Base-by-base conservation (phyloP, 768 basidiomycete genomes). In the Leccinellum luteum region DNA sequence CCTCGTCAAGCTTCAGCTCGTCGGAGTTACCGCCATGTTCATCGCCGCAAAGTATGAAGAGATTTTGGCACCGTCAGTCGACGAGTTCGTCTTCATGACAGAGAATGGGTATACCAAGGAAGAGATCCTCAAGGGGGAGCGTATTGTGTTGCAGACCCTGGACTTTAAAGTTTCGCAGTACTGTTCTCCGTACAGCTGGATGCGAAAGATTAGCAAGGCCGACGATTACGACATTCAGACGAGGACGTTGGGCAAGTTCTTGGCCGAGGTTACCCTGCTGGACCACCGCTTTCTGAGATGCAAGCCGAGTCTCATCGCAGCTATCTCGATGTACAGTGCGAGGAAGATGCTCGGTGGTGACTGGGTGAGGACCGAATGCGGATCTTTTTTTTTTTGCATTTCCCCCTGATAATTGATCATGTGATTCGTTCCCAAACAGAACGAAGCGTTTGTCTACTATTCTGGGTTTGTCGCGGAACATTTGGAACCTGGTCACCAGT, bases 41-140 rank as follows among this genome's bases (percentile, higher is more conserved):
- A 89, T 99, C 64, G 97, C 97, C 0, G 89, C 94, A 57, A 99
- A 99, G 75, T 99, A 98, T 77, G 97, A 99, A 75, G 97, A 99
- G 74, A 98, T 99, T 68, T 82, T 99, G 56, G 96, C 97, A 0
- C 97, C 97, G 0, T 89, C 88, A 6, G 93, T 95, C 17, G 94
- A 97, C n/a, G 96, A 98, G 74, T 99, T 98, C 66, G 94, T 97
- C 60, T 93, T 83, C 81, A 94, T 99, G 92, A 96, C 96, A 19
- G 93, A 98, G 74, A 90, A 89, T 58, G 94, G 90, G 1, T 98
- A 94, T 75, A 84, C 84, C 54, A 89, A 87, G 74, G 96, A 98
- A 55, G 97, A 99, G 75, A 94, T 99, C 69, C 81, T 99, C 61
- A 98, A 97, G 74, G 97, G 97, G 70, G 97, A 99, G 75, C 86